Evolutionary conservation across 805 yeast genomes (phyloP).

Genomic region (Saturnispora sanitii): DNA sequence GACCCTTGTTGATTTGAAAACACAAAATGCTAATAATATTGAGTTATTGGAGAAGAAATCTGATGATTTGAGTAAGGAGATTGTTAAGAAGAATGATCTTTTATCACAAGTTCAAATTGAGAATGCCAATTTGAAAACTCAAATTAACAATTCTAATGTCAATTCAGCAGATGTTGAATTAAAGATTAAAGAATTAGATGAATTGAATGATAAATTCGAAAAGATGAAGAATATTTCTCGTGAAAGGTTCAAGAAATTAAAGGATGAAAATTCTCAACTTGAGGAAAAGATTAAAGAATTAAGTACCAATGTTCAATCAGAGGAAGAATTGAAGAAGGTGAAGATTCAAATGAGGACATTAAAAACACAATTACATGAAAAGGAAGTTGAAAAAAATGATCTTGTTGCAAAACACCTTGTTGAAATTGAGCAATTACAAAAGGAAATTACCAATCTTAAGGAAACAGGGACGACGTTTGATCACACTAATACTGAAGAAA

Average conservation of each 20-base stretch:
- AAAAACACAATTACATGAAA: slow-evolving; percentile 13
- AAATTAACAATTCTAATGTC: slow-evolving; percentile 30
- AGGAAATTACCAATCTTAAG: slow-evolving; percentile 2
- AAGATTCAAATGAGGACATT: slow-evolving; percentile 14
- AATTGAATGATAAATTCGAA: slow-evolving; percentile 18
- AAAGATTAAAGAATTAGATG: slow-evolving; percentile 11
- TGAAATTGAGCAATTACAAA: neutral
- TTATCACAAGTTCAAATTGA: slow-evolving; percentile 41
- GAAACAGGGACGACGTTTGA: neutral
- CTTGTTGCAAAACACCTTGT: slow-evolving; percentile 3
- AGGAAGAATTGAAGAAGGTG: slow-evolving; percentile 16
- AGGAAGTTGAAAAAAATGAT: slow-evolving; percentile 7
- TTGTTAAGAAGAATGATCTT: slow-evolving; percentile 41
- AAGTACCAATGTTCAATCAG: slow-evolving; percentile 8
- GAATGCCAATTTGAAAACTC: slow-evolving; percentile 47
- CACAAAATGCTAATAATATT: slow-evolving; percentile 7
- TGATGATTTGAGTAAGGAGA: slow-evolving; percentile 18
- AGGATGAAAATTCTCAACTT: slow-evolving; percentile 17
- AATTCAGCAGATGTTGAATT: slow-evolving; percentile 18
- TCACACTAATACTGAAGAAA: slow-evolving; percentile 9
- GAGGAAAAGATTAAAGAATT: slow-evolving; percentile 17
- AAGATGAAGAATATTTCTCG: slow-evolving; percentile 25
- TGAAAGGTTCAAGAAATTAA: slow-evolving; percentile 23
- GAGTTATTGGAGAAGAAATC: slow-evolving; percentile 14
- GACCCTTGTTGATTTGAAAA: slow-evolving; percentile 14